These are phyloP conservation scores for Fusarium subtropicale DNA, from an alignment of 2,329 filamentous ascomycete species.

Conservation along the genomic window DNA sequence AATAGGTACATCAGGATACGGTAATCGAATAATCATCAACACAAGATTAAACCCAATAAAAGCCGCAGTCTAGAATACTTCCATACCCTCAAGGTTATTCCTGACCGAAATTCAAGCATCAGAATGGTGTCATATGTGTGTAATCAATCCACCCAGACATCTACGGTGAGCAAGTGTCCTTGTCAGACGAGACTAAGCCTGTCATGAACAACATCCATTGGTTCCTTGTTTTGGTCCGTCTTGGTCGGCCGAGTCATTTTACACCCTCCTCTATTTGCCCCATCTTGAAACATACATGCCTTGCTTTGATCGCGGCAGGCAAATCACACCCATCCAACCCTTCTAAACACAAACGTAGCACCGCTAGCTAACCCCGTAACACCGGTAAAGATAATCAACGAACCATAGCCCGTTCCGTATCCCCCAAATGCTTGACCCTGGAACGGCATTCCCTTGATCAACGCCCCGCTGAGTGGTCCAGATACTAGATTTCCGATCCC, in stretches of 20 bases:
- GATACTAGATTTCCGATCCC: slow-evolving; percentile 70
- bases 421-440: slow-evolving; percentile 49
- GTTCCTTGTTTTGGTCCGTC: neutral
- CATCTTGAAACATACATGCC: neutral
- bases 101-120: slow-evolving; percentile 21
- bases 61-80: neutral
- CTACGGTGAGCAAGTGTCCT: neutral
- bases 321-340: slow-evolving; percentile 49
- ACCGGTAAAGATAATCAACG: slow-evolving; percentile 52
- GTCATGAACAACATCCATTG: neutral
- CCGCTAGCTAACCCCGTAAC: slow-evolving; percentile 49
- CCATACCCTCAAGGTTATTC: neutral
- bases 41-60: neutral
- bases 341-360: slow-evolving; percentile 48
- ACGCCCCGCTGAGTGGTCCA: slow-evolving; percentile 66
- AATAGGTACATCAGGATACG: neutral
- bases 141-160: neutral
- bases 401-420: slow-evolving; percentile 51
- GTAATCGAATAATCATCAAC: neutral
- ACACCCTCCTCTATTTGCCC: neutral
- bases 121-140: slow-evolving; percentile 18
- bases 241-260: neutral
- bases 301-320: neutral
- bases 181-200: neutral
- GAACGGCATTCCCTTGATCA: slow-evolving; percentile 60